These are phyloP conservation scores for Cercophora samala DNA, from an alignment of 495 filamentous ascomycete genomes.

Conservation along the genomic window DNA sequence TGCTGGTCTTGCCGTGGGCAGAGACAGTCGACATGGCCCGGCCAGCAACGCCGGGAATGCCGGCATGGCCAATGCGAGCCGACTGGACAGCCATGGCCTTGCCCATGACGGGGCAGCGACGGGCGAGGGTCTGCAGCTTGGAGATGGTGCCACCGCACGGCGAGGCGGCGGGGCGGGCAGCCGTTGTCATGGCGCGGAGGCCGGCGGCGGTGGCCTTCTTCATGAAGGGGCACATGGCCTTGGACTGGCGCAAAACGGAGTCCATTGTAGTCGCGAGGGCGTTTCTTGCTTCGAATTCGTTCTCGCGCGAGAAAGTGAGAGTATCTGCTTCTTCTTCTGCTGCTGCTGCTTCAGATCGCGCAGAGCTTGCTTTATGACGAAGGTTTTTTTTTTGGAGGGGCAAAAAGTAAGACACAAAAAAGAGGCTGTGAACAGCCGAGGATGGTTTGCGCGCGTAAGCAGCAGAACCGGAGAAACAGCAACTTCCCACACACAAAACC, in stretches of 20 bases:
- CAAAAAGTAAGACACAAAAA: neutral
- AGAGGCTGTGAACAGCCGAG: neutral
- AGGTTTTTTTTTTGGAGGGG: slow-evolving; percentile 7
- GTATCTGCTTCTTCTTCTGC: neutral
- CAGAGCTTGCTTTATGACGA: neutral
- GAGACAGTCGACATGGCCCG: slow-evolving; percentile 46
- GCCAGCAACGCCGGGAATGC: slow-evolving; percentile 29
- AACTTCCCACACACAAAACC: neutral
- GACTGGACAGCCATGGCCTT: slow-evolving; percentile 92
- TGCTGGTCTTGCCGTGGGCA: slow-evolving; percentile 47
- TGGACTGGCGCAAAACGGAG: slow-evolving; percentile 86
- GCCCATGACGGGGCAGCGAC: slow-evolving; percentile 97
- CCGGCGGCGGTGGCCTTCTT: slow-evolving; percentile 87
- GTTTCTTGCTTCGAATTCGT: neutral
- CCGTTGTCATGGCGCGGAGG: slow-evolving; percentile 83
- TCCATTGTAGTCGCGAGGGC: slow-evolving; percentile 62
- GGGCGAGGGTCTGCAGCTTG: slow-evolving; percentile 90
- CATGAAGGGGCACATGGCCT: slow-evolving; percentile 93
- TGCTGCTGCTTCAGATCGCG: neutral
- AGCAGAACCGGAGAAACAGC: neutral
- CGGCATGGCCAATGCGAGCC: slow-evolving; percentile 43
- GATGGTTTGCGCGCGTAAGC: neutral
- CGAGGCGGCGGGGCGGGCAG: slow-evolving; percentile 63
- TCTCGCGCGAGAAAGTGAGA: neutral
- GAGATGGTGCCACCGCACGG: slow-evolving; percentile 90